Base-by-base conservation (phyloP, 257 asterid genomes). In the Solanum phureja region DNA sequence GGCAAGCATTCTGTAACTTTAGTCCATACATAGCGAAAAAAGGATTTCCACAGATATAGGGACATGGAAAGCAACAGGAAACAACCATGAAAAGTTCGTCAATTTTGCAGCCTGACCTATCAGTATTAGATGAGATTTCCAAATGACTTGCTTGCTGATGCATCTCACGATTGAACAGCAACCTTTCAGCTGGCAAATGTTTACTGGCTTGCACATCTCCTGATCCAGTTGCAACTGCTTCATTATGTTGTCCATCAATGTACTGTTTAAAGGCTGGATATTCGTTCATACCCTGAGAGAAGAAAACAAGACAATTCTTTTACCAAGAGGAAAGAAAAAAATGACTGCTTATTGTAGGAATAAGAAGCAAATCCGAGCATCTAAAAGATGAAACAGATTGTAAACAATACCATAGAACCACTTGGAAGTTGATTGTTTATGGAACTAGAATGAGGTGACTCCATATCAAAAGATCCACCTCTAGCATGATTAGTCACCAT, bases 401-500 rank as follows among this genome's bases (percentile, higher is more conserved):
- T 44, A 34, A 72, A 68, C 29, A 85, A 69, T 93, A 95, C 99
- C 98, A 87, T 87, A 82, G 96, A 91, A 90, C 94, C 93, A 88
- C 91, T 89, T 42, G 96, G 94, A 86, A 89, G 85, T 89, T 93
- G 95, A 86, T 89, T 87, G 89, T 88, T 89, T 42, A 87, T 87
- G 73, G 89, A 91, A 83, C 92, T 89, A 90, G 90, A 84, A 88
- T 90, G 88, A 64, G 93, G 95, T 85, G 74, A 87, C 27, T 91
- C 96, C 84, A 75, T 92, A 86, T 93, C 91, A 76, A 86, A 87
- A 85, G 91, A 89, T 86, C 91, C 90, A 88, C 89, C 93, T 90
- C 94, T 88, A 87, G 94, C 81, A 88, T 90, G 92, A 92, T 91
- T 92, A 89, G 93, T 94, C 77, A 90, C 95, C 92, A 93, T 86